Evolutionary conservation across 768 basidiomycete genomes (phyloP), one percentile per base, ranked within the genome.

Genomic region (Tylopilus sp.): DNA sequence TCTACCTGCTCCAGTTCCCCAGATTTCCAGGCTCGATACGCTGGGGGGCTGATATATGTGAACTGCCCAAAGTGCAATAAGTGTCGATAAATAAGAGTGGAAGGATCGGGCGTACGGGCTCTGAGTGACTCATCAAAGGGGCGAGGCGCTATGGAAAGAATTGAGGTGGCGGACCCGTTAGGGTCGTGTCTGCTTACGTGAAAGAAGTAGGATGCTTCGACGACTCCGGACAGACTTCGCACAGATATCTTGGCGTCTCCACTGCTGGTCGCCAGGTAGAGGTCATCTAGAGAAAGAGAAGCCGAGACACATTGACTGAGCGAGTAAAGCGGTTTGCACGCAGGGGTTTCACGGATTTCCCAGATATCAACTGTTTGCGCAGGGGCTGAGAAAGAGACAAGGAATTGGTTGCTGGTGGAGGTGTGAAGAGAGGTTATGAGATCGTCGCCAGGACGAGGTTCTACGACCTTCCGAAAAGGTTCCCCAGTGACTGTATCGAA

Each of bases 291-390:
- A 6, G 61, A 62, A 11, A 54, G 26, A 6, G 48, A 21, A 17
- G 48, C 48, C 8, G 29, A 22, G 28, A 31, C 3, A 13, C 38
- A 41, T 31, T 22, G 14, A 33, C 25, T 13, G 14, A 19, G 36
- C 12, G 41, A 43, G 19, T 8, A 12, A 34, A 63, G 34, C 12
- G 34, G 47, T 45, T 50, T 14, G 9, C 24, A 21, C 11, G 44
- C 8, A 33, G 44, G 28, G n/a, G 17, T 37, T 19, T 40, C 21
- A 31, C 44, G 24, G 48, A 50, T 52, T 40, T 54, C 53, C 58
- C 61, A 62, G 19, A 62, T 42, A 24, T 61, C 52, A 21, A 62
- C 41, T 10, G 10, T 46, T 46, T 37, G 45, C 17, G 50, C 59
- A 4, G 21, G 24, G 3, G 48, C 25, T 14, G 59, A 61, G 26